Evolutionary conservation across 164 flowering plant genomes (phyloP), one percentile per base, ranked within the genome.

Genomic region (Hamamelis virginiana): DNA sequence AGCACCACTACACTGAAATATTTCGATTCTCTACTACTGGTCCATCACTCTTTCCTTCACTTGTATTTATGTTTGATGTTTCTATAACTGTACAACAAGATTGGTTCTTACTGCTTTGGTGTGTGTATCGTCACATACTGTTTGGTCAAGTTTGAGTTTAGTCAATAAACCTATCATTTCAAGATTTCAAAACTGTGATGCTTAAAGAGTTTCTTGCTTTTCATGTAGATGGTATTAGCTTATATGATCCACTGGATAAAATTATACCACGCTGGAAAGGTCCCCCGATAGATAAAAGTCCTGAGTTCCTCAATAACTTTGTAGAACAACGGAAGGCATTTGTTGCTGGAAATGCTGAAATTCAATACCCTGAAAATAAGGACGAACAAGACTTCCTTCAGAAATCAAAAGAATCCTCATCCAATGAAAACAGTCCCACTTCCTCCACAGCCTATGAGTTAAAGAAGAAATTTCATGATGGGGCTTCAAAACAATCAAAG

Each of bases 231-330:
- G 97, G 97, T n/a, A 89, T 94, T 66, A 92, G 98, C 82, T 14
- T 94, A 78, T 79, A 88, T 78, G 98, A 94, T 85, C 87, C 90
- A 18, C 91, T 86, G 9, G 98, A 94, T 74, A 94, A 92, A 80
- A 64, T 91, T 46, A 75, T 91, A 68, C 97, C 97, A 16, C 88
- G 90, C 22, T 90, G 98, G 97, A 94, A 90, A 77, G 93, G 86
- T 27, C 94, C 97, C 5, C 73, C 84, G 1, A 56, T 85, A 5
- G 87, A 84, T 56, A 80, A 80, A 72, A 83, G 68, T 75, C 91
- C 92, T 19, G 83, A 85, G 62, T 82, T 88, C 73, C 83, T 88
- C 28, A 76, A 76, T 47, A 75, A 84, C 52, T 75, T 72, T 69
- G 45, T 64, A 16, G 80, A 82, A 61, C 86, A 80, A 27, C 69